Base-by-base conservation (phyloP, 345 rosid species). In the Schrenkiella parvula region DNA sequence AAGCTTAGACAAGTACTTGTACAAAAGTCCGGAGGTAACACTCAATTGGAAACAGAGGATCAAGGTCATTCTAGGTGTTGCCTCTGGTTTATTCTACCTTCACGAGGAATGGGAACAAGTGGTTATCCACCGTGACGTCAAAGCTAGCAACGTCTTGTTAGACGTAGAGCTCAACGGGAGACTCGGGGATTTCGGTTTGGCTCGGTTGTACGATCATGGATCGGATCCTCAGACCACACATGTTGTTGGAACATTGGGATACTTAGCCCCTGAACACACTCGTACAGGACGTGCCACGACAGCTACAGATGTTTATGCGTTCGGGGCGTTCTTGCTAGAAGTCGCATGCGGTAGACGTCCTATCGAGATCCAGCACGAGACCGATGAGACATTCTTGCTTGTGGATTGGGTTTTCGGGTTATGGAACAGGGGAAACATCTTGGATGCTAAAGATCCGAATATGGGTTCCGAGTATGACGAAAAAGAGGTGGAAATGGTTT, bases 111-210 rank as follows among this genome's bases (percentile, higher is more conserved):
- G 89, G 77, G 96, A 95, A 58, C 90, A 89, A 63, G 83, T 85
- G 9, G 99, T 95, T 81, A 79, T 95, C 68, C 99, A 91, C 48
- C 78, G 99, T 21, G 98, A 95, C 43, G 82, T 91, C 7, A 95
- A 91, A 74, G 95, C 98, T 0, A 89, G 98, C 37, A 91, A 95
- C 51, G 93, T 91, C 38, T 77, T 91, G 71, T 50, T 95, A 25
- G 98, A 95, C 44, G 71, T 75, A 19, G 96, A 89, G 12, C 41
- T 88, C n/a, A 89, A 86, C n/a, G 99, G 89, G 9, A 87, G 82
- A 68, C 84, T 93, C 2, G 96, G 99, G 3, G 99, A 89, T 80
- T 93, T 93, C 32, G 97, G 99, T 15, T 85, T 93, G 5, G 96
- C 99, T 11, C 82, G 89, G 79, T 62, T 93, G 78, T 88, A 87